Evolutionary conservation across 768 basidiomycete genomes (phyloP).

Genomic region (Neoboletus subvelutipes): DNA sequence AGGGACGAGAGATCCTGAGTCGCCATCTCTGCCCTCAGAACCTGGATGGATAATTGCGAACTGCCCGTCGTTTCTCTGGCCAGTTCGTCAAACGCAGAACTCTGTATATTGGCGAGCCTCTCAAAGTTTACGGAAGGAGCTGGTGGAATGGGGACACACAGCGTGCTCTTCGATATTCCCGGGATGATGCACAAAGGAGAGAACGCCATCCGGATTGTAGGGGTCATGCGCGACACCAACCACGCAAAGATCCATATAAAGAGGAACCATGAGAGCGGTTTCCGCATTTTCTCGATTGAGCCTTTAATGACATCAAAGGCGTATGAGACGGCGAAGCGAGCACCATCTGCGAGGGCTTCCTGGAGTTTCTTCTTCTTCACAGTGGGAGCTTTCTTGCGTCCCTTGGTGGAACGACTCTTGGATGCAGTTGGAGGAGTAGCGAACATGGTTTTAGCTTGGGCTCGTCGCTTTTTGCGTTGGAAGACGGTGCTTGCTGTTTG

Average conservation of each 20-base stretch:
- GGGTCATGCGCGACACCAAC: slow-evolving; percentile 40
- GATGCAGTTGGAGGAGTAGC: slow-evolving; percentile 21
- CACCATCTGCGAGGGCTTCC: slow-evolving; percentile 22
- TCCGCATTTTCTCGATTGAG: slow-evolving; percentile 50
- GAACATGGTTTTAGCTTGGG: slow-evolving; percentile 20
- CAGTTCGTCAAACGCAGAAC: slow-evolving; percentile 60
- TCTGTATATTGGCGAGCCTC: slow-evolving; percentile 57
- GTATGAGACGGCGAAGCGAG: slow-evolving; percentile 38
- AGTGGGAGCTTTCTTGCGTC: slow-evolving; percentile 29
- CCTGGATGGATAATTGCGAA: slow-evolving; percentile 59
- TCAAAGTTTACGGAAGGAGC: slow-evolving; percentile 56
- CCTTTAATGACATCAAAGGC: slow-evolving; percentile 46
- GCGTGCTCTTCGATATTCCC: slow-evolving; percentile 45
- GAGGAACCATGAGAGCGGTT: slow-evolving; percentile 54
- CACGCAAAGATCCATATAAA: slow-evolving; percentile 51
- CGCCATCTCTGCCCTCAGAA: slow-evolving; percentile 79
- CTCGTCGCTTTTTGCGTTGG: slow-evolving; percentile 31
- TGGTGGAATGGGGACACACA: slow-evolving; percentile 38
- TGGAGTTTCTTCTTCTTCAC: slow-evolving; percentile 30
- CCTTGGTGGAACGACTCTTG: slow-evolving; percentile 16
- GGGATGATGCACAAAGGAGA: slow-evolving; percentile 65
- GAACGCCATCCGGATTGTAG: slow-evolving; percentile 46
- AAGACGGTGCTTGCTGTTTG: slow-evolving; percentile 19
- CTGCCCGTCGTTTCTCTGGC: slow-evolving; percentile 58
- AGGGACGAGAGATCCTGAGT: slow-evolving; percentile 64